These are phyloP conservation scores for Chlamydomonas sp. DNA, from an alignment of 139 green algal genomes.

Conservation along the genomic window DNA sequence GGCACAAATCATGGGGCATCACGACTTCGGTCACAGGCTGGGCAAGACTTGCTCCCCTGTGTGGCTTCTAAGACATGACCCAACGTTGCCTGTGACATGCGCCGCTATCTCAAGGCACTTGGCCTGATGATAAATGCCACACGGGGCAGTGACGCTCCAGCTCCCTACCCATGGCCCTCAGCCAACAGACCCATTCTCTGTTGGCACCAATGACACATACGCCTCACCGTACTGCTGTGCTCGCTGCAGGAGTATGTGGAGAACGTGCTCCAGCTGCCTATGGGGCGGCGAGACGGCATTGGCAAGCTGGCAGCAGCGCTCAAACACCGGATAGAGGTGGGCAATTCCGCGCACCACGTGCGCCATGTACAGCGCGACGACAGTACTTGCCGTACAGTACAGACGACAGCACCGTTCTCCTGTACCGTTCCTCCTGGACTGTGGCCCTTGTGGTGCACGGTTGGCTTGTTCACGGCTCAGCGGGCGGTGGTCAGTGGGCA, in stretches of 20 bases:
- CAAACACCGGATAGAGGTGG: conserved; percentile 63
- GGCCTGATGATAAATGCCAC: not conserved
- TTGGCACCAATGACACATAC: too few relatives aligned
- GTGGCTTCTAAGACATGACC: too few relatives aligned
- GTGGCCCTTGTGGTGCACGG: too few relatives aligned
- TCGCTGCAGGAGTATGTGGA: conserved; percentile 61
- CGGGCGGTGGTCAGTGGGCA: not conserved
- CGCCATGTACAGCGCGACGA: not conserved
- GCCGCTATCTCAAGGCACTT: not conserved
- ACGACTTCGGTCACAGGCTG: conserved; percentile 52
- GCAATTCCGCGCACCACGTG: not conserved
- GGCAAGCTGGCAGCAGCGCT: conserved; percentile 56
- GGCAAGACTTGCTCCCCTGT: too few relatives aligned
- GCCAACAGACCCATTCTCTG: too few relatives aligned
- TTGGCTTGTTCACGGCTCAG: too few relatives aligned
- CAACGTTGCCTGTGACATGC: not conserved
- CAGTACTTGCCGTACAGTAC: not conserved
- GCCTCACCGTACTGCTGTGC: not conserved
- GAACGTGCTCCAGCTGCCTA: conserved; percentile 59
- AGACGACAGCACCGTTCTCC: too few relatives aligned
- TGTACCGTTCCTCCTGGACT: too few relatives aligned
- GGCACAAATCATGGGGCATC: not conserved
- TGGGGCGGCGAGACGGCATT: conserved; percentile 51
- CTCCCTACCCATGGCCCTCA: too few relatives aligned
- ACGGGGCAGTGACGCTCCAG: too few relatives aligned